These are phyloP conservation scores for Alectoria sarmentosa DNA, from an alignment of 495 filamentous ascomycete species.

Conservation along the genomic window DNA sequence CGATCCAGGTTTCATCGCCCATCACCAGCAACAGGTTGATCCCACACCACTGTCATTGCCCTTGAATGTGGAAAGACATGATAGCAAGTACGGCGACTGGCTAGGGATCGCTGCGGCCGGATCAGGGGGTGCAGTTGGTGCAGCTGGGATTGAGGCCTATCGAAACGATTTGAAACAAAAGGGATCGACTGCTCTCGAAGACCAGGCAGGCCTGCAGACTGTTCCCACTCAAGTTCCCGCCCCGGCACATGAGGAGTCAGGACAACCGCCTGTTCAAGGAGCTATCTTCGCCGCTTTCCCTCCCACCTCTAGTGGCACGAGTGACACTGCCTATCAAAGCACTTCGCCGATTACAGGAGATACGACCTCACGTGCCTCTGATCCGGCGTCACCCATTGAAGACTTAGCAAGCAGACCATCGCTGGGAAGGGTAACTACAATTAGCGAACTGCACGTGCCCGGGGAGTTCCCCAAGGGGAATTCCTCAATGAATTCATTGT, in stretches of 20 bases:
- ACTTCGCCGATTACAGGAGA: neutral
- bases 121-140: constrained; percentile 7
- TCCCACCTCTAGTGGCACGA: neutral
- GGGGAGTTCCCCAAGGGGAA: constrained; percentile 24
- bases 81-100: constrained; percentile 41
- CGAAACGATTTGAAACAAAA: constrained; percentile 10
- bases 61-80: constrained; percentile 32
- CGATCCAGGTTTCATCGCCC: neutral
- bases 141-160: constrained; percentile 17
- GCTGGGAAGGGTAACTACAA: constrained; percentile 19
- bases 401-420: constrained; percentile 22
- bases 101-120: too few species aligned
- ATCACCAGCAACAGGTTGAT: neutral
- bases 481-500: neutral
- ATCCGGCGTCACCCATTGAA: constrained; percentile 20
- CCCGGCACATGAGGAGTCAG: neutral
- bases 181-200: constrained; percentile 5
- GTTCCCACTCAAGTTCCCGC: constrained; percentile 9
- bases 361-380: neutral
- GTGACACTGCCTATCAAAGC: neutral
- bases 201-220: constrained; percentile 20
- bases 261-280: constrained; percentile 7
- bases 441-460: constrained; percentile 25
- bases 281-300: constrained; percentile 8
- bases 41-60: constrained; percentile 8